These are phyloP conservation scores for Chromosphaera perkinsii DNA, from an alignment of 208 protist genomes.

Conservation along the genomic window DNA sequence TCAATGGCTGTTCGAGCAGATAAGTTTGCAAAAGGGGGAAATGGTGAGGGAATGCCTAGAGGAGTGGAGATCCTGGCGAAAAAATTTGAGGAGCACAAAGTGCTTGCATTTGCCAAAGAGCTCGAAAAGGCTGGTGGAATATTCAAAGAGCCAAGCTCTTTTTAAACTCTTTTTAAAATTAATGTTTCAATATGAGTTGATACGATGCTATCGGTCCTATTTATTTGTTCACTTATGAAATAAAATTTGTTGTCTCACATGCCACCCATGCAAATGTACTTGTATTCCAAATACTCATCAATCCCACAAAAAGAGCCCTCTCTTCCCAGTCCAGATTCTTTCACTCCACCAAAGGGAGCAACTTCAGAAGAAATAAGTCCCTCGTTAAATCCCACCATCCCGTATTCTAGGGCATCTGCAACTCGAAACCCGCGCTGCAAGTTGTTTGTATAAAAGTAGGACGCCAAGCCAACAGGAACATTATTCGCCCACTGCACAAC, in stretches of 20 bases:
- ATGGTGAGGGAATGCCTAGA: too few relatives aligned
- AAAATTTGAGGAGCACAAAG: too few relatives aligned
- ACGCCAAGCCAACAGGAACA: slow-evolving; percentile 33
- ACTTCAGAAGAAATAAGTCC: slow-evolving; percentile 47
- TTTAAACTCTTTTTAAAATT: too few relatives aligned
- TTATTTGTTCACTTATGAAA: too few relatives aligned
- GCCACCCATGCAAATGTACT: slow-evolving; percentile 32
- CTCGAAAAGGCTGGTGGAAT: too few relatives aligned
- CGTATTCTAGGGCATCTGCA: slow-evolving; percentile 43
- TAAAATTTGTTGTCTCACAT: not conserved
- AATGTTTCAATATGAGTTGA: too few relatives aligned
- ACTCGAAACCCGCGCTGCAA: slow-evolving; percentile 30
- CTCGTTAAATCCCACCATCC: slow-evolving; percentile 54
- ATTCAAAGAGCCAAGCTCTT: too few relatives aligned
- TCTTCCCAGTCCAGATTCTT: slow-evolving; percentile 48
- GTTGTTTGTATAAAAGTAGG: slow-evolving; percentile 45
- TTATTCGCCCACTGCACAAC: slow-evolving; percentile 35
- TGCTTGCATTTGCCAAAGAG: too few relatives aligned
- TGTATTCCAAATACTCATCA: slow-evolving; percentile 43
- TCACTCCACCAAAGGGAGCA: slow-evolving; percentile 53
- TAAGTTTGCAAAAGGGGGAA: too few relatives aligned
- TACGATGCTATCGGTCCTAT: too few relatives aligned
- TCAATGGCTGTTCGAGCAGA: too few relatives aligned
- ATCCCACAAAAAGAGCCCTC: slow-evolving; percentile 46
- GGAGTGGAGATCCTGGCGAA: too few relatives aligned